A percentile compares a stretch with the other conserved stretches of the same genome.
These are phyloP conservation scores for Sporothrix brunneoviolacea DNA, from an alignment of 2,329 filamentous ascomycete genomes.

Conservation along the genomic window DNA sequence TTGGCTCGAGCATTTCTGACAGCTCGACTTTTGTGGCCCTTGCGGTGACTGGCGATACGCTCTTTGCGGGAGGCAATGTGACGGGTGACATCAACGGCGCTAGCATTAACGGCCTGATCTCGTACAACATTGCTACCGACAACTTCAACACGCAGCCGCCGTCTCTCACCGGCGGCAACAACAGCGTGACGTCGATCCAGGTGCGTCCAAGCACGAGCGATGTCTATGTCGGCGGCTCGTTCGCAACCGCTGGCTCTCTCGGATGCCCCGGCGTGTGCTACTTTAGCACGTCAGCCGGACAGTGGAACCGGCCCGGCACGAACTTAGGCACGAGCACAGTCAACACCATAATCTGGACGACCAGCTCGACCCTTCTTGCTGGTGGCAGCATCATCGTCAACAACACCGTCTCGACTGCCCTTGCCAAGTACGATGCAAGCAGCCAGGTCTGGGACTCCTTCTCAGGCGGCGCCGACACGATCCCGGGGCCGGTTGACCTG, in stretches of 20 bases:
- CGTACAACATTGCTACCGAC: constrained; percentile 66
- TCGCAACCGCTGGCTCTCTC: constrained; percentile 74
- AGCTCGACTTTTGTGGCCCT: constrained; percentile 72
- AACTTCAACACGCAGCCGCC: constrained; percentile 67
- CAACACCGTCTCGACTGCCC: constrained; percentile 51
- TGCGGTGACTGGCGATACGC: constrained; percentile 55
- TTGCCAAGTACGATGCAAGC: constrained; percentile 68
- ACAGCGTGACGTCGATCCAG: constrained; percentile 70
- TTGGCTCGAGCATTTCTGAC: constrained; percentile 57
- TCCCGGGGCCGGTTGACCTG: constrained; percentile 75
- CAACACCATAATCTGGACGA: constrained; percentile 68
- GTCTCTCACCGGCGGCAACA: constrained; percentile 60
- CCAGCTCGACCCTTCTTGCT: constrained; percentile 63
- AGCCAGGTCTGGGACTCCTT: constrained; percentile 60
- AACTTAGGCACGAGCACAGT: constrained; percentile 61
- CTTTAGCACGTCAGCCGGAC: constrained; percentile 61
- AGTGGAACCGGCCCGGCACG: constrained; percentile 76
- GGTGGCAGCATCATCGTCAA: constrained; percentile 69
- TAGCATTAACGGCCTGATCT: constrained; percentile 64
- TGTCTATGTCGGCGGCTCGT: constrained; percentile 81
- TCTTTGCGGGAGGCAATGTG: constrained; percentile 79
- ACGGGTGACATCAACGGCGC: constrained; percentile 61
- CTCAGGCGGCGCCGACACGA: constrained; percentile 46
- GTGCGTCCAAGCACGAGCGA: constrained; percentile 63
- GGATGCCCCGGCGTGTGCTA: constrained; percentile 77